Base-by-base conservation (phyloP, 352 stramenopile species). In the Pythium periplocum region DNA sequence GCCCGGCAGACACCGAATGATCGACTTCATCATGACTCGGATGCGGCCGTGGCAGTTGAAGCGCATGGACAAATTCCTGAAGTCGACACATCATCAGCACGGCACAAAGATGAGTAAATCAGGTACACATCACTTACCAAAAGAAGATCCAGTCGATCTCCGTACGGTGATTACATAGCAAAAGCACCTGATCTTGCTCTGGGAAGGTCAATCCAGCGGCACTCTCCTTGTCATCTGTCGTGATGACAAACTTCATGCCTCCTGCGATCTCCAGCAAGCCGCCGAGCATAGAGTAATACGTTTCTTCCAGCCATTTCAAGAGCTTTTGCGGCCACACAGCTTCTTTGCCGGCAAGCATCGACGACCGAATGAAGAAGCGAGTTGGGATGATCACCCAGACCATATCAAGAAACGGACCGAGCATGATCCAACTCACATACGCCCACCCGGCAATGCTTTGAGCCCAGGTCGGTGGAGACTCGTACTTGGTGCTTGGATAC, bases 141-240 rank as follows among this genome's bases (percentile, higher is more conserved):
- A 89, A 86, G 62, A 90, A 88, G 47, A 93, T 60, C 80, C 83
- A 90, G 65, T 93, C 80, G 49, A 91, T 72, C 61, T 91, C 83
- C 3, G 73, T 90, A 40, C 83, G 78, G 54, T 91, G 80, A 64
- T 91, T 93, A 50, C 63, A 84, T 41, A 93, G 69, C 32, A 91
- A 46, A 44, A 91, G 61, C 34, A 83, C 66, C 30, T 79, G 66
- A 37, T 90, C 76, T 4, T 66, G 37, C 1, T 45, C 36, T 2
- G 60, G 12, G 52, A 90, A 88, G 6, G 62, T 45, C n/a, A 74
- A 40, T 6, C 54, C 45, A 1, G 84, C 68, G 26, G 53, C 61
- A 34, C 53, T 65, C 36, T 58, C 57, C 33, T 57, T 44, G n/a
- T 57, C 51, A 43, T 88, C 78, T 32, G 63, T 65, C 2, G 79